Conservation (phyloP, 2,329 filamentous ascomycete genomes). For the Fusarium sublunatum region DNA sequence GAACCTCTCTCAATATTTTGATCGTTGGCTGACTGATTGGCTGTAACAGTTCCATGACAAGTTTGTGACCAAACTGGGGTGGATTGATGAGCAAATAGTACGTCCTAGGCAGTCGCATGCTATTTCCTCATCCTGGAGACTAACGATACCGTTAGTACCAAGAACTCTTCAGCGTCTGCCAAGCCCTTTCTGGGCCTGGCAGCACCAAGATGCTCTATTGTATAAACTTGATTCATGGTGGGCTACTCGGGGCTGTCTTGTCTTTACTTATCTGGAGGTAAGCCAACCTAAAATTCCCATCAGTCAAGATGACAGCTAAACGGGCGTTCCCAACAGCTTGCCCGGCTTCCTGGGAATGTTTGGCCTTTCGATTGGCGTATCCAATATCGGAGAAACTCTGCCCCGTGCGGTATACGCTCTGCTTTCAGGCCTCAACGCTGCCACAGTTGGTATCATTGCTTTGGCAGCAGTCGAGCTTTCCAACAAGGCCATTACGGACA, state of each 20-base stretch:
- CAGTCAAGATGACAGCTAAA: conserved; percentile 41
- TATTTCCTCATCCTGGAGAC: too few relatives aligned
- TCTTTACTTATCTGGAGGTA: conserved; percentile 74
- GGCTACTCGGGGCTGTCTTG: conserved; percentile 66
- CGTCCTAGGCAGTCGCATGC: background rate
- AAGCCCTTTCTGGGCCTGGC: conserved; percentile 74
- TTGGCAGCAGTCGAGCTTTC: conserved; percentile 76
- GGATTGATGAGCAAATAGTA: conserved; percentile 77
- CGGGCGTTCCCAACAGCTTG: conserved; percentile 52
- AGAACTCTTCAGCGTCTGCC: conserved; percentile 76
- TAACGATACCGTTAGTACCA: conserved; percentile 64
- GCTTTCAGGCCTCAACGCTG: conserved; percentile 76
- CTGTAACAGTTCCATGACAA: conserved; percentile 43
- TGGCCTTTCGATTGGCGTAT: conserved; percentile 72
- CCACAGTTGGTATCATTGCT: conserved; percentile 78
- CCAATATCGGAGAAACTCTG: conserved; percentile 67
- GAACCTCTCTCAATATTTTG: too few relatives aligned
- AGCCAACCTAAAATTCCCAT: conserved; percentile 56
- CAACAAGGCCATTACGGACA: conserved; percentile 74
- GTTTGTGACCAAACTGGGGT: conserved; percentile 69
- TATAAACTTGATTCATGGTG: conserved; percentile 72
- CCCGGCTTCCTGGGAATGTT: conserved; percentile 79
- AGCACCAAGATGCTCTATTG: conserved; percentile 79
- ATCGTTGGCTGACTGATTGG: background rate
- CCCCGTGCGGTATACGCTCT: conserved; percentile 74